Percentiles rank a stretch among this genome's conserved stretches.
These are phyloP conservation scores for Camellia oleifera DNA, from an alignment of 179 eudicot species.

Conservation along the genomic window DNA sequence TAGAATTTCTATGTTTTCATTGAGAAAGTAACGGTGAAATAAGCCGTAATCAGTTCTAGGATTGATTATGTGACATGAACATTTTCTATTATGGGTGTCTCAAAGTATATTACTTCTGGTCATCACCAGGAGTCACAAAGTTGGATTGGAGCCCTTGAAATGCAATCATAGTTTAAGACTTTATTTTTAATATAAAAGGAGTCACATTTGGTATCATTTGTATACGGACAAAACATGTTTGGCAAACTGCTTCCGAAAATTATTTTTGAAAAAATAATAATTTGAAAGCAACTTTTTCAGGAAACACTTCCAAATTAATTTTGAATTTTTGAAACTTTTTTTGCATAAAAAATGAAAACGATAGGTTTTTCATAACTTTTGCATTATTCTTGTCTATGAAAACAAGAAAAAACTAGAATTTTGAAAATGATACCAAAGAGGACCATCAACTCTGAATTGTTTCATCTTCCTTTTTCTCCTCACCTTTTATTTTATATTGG, in stretches of 20 bases:
- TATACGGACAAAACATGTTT: too few species aligned
- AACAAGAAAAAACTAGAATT: too few species aligned
- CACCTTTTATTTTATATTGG: neutral
- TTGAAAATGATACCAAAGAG: neutral
- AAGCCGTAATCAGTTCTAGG: neutral
- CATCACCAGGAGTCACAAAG: neutral
- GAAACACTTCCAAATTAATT: too few species aligned
- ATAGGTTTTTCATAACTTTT: too few species aligned
- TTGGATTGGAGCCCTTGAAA: constrained; percentile 14
- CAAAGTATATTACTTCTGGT: neutral
- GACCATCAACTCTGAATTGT: neutral
- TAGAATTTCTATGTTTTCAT: neutral
- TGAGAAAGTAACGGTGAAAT: neutral
- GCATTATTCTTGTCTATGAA: too few species aligned
- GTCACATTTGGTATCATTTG: too few species aligned
- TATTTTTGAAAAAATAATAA: too few species aligned
- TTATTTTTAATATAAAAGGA: neutral
- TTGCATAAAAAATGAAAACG: too few species aligned
- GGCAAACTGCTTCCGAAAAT: too few species aligned
- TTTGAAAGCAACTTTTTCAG: too few species aligned
- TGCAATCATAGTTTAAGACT: neutral
- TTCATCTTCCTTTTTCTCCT: neutral
- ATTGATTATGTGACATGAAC: neutral
- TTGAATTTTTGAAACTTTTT: too few species aligned
- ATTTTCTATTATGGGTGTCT: neutral